Evolutionary conservation across 2,329 filamentous ascomycete genomes (phyloP).

Genomic region (Trichophyton simii): DNA sequence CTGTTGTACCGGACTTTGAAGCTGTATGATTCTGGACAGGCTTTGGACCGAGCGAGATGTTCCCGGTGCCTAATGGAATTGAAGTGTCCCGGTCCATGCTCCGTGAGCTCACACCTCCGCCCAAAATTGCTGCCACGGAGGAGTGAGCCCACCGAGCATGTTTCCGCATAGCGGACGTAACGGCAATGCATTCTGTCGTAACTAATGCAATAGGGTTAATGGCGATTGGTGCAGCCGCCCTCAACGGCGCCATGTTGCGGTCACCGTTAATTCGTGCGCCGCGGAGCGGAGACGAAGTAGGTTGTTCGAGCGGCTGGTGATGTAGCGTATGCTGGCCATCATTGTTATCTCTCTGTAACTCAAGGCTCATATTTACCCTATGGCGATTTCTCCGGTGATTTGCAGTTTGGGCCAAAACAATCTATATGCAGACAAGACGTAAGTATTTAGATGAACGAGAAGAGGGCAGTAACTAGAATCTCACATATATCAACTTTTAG

Average conservation of each 20-base stretch:
- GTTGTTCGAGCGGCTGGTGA: background rate
- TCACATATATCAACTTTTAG: background rate
- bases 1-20: slow-evolving; percentile 15
- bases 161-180: slow-evolving; percentile 97
- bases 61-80: slow-evolving; percentile 26
- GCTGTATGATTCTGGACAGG: slow-evolving; percentile 13
- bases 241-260: background rate
- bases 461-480: background rate
- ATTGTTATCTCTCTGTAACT: slow-evolving; percentile 5
- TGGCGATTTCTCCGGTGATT: background rate
- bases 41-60: slow-evolving; percentile 14
- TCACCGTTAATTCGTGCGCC: background rate
- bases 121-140: slow-evolving; percentile 88
- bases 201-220: slow-evolving; percentile 86
- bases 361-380: slow-evolving; percentile 11
- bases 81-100: slow-evolving; percentile 33
- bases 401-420: background rate
- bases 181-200: slow-evolving; percentile 96
- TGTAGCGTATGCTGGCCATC: slow-evolving; percentile 1
- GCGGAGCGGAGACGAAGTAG: background rate
- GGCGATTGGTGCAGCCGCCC: slow-evolving; percentile 43
- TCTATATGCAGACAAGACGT: background rate
- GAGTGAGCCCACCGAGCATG: slow-evolving; percentile 92
- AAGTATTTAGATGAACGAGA: background rate
- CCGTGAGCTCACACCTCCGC: slow-evolving; percentile 47